phyloP scores from a whole-genome alignment of 73 alveolate genomes.

The Blepharisma stoltei region DNA sequence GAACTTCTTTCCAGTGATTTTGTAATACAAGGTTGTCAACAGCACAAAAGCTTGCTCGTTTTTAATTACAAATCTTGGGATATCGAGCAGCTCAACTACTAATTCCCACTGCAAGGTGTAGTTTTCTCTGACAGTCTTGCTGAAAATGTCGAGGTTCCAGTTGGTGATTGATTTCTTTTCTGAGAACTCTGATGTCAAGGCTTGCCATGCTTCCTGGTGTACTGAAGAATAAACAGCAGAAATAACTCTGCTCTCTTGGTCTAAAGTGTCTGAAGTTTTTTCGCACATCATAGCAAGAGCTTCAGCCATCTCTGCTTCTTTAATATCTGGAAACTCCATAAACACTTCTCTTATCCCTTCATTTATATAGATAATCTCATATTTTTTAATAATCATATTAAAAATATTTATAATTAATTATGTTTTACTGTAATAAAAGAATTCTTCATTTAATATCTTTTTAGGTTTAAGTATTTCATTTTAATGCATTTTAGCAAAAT shows the following conservation, averaged over 20 bases:
- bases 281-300: conserved; percentile 19
- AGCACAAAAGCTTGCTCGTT: conserved; percentile 45
- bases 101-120: conserved; percentile 28
- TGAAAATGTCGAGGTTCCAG: conserved; percentile 13
- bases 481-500: no score
- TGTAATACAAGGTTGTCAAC: conserved; percentile 40
- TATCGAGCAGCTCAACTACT: conserved; percentile 6
- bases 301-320: conserved; percentile 25
- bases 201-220: conserved; percentile 23
- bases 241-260: not conserved
- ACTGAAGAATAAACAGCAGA: conserved; percentile 24
- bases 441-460: no score
- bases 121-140: conserved; percentile 28
- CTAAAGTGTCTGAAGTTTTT: conserved; percentile 7
- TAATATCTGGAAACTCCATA: not conserved
- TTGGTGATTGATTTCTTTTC: conserved; percentile 27
- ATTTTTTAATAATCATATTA: no score
- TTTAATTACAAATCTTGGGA: conserved; percentile 9
- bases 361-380: no score
- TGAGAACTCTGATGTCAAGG: not conserved
- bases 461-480: no score
- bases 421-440: no score
- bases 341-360: conserved; percentile 23
- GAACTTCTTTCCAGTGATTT: conserved; percentile 51
- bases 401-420: no score